Evolutionary conservation across 1,139 yeast genomes (phyloP).

Genomic region (Geotrichum aggregatum): DNA sequence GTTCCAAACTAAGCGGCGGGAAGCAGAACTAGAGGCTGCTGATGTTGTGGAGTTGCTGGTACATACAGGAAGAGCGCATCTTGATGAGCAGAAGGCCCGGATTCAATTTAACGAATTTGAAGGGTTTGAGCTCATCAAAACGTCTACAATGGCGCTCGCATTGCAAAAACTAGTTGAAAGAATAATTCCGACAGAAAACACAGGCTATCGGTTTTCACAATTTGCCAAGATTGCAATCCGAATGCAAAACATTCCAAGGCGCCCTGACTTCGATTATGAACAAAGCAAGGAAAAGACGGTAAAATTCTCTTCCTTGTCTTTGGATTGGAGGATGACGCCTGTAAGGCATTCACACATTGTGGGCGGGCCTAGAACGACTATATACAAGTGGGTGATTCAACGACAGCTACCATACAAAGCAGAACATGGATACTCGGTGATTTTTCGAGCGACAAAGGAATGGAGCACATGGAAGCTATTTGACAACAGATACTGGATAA

Average conservation of each 20-base stretch:
- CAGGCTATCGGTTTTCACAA: constrained; percentile 10
- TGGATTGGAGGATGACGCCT: constrained; percentile 7
- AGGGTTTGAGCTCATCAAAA: neutral
- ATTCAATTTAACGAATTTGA: constrained; percentile 10
- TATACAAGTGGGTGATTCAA: constrained; percentile 9
- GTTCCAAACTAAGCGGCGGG: constrained; percentile 11
- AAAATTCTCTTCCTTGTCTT: neutral
- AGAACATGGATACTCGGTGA: neutral
- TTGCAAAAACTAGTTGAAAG: constrained; percentile 8
- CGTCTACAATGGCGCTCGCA: constrained; percentile 12
- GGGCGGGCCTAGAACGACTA: constrained; percentile 3
- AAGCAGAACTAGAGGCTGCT: constrained; percentile 4
- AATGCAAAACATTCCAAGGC: neutral
- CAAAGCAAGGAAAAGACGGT: neutral
- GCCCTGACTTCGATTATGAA: neutral
- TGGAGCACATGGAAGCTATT: constrained; percentile 36
- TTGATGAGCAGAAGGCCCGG: constrained; percentile 1
- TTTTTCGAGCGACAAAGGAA: constrained; percentile 1
- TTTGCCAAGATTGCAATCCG: constrained; percentile 5
- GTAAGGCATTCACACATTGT: neutral
- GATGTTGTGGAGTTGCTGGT: constrained; percentile 5
- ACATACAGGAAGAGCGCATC: neutral
- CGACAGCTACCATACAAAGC: constrained; percentile 10
- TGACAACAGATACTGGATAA: constrained; percentile 45
- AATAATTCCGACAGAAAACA: constrained; percentile 9